Evolutionary conservation across 495 filamentous ascomycete species (phyloP), one percentile per base, ranked within the genome.

Genomic region (Clohesyomyces aquaticus): DNA sequence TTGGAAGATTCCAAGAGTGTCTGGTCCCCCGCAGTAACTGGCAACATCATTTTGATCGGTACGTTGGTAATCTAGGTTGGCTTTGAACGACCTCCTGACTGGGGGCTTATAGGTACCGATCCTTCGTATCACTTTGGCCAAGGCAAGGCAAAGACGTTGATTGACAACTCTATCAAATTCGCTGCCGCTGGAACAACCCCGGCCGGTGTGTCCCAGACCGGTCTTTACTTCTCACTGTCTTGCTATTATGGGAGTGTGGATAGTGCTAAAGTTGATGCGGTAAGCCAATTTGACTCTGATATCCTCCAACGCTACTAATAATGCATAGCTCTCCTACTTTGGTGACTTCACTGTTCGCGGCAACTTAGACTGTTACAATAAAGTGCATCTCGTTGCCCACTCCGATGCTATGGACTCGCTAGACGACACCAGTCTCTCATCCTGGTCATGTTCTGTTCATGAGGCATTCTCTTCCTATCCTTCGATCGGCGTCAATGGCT

Each of bases 401-500:
- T 77, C 75, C 12, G 43, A 55, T 0, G 76, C 77, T 47, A 72
- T 82, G 55, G 71, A 63, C 1, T 72, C 71, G 6, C 70, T 82
- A 21, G 73, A 74, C 43, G 80, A 82, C 67, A 53, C 12, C 3
- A 67, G 72, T 11, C 73, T 81, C 3, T 79, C 77, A 35, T 70
- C 76, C 63, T 82, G 80, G 80, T 72, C 74, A 42, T 82, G 79
- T 62, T 77, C 74, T 51, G 79, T 80, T 32, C 79, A 82, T 52
- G 79, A 81, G 59, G 74, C 75, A 0, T 81, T 82, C 67, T 67
- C 77, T 2, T 71, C 68, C 45, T 81, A 77, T 50, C 80, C 79
- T 18, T 71, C 70, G 9, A 67, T 70, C 4, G 77, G 77, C 0
- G 48, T 70, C 1, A 71, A 75, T 14, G 73, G 77, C 11, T 82